Evolutionary conservation across 495 filamentous ascomycete species (phyloP), one percentile per base, ranked within the genome.

Genomic region (Apiosordaria backusii): DNA sequence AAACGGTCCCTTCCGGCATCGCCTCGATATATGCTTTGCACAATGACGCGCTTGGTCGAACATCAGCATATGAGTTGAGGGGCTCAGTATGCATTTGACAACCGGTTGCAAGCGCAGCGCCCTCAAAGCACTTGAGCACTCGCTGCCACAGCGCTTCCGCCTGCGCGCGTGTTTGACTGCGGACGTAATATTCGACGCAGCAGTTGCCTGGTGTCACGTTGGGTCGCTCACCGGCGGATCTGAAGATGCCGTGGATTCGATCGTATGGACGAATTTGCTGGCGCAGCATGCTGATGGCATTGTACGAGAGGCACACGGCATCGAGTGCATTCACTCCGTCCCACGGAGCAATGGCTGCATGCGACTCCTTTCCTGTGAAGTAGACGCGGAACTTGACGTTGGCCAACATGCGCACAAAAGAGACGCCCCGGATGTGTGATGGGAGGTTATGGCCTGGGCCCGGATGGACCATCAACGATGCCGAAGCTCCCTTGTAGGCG

Each of bases 241-340:
- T 68, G 50, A 74, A 68, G 19, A 75, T 68, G 0, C 70, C 72
- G 52, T 77, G 75, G 57, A 75, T 74, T 26, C 76, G 72, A 61
- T 74, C 77, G 52, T 76, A 60, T 0, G 76, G 77, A 0, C 60
- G 68, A 24, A 85, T 85, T 71, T 90, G 88, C 67, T 90, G 87
- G 4, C 88, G 83, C 5, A 90, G 75, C 35, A 89, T 82, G 21
- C 84, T 79, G 40, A 90, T 75, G 64, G 81, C 85, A 70, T 87
- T 88, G 71, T 90, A 90, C 4, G 85, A 83, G 0, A 83, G 75
- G 16, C 87, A 82, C 9, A 87, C 74, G 5, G 87, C 87, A 70
- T 89, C 87, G 4, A 89, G 80, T 0, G 87, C 87, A 68, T 90
- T 90, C 66, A 88, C 76, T 5, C 85, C 86, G 15, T 86, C 82